phyloP scores from a whole-genome alignment of 495 filamentous ascomycete species.

The Hypomontagnella submonticulosa region DNA sequence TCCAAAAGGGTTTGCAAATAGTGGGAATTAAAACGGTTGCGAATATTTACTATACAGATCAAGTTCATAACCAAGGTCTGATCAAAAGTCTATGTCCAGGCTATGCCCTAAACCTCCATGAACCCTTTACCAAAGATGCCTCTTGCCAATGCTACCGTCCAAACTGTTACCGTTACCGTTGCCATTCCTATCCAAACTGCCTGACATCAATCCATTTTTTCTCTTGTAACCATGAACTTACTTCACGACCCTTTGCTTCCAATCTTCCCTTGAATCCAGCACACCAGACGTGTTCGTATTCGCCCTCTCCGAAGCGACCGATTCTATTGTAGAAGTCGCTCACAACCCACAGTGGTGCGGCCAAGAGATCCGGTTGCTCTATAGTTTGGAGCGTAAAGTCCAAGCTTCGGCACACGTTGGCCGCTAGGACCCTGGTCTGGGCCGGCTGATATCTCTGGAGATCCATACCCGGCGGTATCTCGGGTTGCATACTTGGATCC shows the following conservation, averaged over 20 bases:
- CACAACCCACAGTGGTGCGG: conserved; percentile 49
- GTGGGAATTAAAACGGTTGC: too few species aligned
- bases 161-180: neutral
- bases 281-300: conserved; percentile 57
- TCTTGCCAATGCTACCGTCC: too few species aligned
- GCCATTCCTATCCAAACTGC: conserved; percentile 35
- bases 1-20: too few species aligned
- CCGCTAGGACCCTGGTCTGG: conserved; percentile 48
- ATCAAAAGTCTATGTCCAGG: too few species aligned
- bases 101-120: too few species aligned
- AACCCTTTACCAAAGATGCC: too few species aligned
- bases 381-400: conserved; percentile 51
- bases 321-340: conserved; percentile 48
- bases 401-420: conserved; percentile 52
- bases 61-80: too few species aligned
- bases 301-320: conserved; percentile 42
- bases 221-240: conserved; percentile 41
- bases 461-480: conserved; percentile 44
- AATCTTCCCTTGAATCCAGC: conserved; percentile 48
- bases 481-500: conserved; percentile 20
- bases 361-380: conserved; percentile 55
- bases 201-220: conserved; percentile 41
- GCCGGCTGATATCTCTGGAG: conserved; percentile 41
- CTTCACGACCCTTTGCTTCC: conserved; percentile 39
- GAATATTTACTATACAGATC: too few species aligned